These are phyloP conservation scores for Adansonia madagascariensis DNA, from an alignment of 441 rosid species.

Conservation along the genomic window DNA sequence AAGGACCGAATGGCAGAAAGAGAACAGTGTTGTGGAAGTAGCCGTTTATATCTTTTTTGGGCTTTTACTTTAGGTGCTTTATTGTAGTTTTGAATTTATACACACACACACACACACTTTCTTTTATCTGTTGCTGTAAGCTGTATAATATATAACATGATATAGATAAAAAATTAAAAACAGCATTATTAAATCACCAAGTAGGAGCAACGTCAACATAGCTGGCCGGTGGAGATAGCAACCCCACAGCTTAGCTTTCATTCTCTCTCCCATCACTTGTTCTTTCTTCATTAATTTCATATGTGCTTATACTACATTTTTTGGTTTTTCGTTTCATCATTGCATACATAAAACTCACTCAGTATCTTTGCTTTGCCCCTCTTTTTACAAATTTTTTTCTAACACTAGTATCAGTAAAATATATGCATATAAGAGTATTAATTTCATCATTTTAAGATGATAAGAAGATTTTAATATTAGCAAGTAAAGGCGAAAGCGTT, in stretches of 20 bases:
- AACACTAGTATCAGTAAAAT: too few species aligned
- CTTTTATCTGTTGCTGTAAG: too few species aligned
- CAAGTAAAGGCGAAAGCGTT: too few species aligned
- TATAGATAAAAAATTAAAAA: neutral
- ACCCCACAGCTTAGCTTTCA: conserved; percentile 44
- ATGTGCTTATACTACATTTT: neutral
- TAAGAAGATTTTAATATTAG: too few species aligned
- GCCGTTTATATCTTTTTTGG: neutral
- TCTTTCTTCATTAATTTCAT: conserved; percentile 6
- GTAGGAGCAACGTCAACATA: conserved; percentile 55
- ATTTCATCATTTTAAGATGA: too few species aligned
- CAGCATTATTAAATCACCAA: neutral
- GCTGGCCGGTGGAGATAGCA: conserved; percentile 58
- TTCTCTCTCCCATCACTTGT: conserved; percentile 14
- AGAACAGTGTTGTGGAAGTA: neutral
- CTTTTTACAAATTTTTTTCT: too few species aligned
- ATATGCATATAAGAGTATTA: too few species aligned
- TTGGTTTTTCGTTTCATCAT: neutral
- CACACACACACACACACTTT: too few species aligned
- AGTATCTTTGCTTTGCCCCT: neutral
- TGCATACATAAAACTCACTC: neutral
- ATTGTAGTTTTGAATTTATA: too few species aligned
- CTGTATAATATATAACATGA: too few species aligned
- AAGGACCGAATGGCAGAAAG: neutral
- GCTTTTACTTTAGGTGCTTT: neutral